These are phyloP conservation scores for Volutella citrinella DNA, from an alignment of 2,329 filamentous ascomycete genomes.

Conservation along the genomic window DNA sequence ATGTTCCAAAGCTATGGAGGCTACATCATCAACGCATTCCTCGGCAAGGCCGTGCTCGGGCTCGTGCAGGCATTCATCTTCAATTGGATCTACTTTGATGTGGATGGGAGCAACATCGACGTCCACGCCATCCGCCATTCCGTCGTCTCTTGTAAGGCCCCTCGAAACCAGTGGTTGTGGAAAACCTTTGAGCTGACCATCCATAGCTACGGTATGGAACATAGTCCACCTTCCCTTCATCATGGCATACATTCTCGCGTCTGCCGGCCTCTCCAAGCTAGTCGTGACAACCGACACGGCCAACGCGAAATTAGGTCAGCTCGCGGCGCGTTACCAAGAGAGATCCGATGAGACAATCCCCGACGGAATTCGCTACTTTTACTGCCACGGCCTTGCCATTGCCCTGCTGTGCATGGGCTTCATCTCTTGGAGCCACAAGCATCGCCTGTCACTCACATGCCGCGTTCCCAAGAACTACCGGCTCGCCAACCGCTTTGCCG, in stretches of 20 bases:
- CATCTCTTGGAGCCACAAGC: constrained; percentile 54
- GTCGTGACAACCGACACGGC: constrained; percentile 56
- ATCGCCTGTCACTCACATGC: constrained; percentile 48
- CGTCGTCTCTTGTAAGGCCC: constrained; percentile 36
- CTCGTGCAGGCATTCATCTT: constrained; percentile 57
- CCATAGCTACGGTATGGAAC: constrained; percentile 49
- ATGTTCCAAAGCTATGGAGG: constrained; percentile 52
- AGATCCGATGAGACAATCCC: constrained; percentile 50
- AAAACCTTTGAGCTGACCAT: constrained; percentile 6
- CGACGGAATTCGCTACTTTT: constrained; percentile 57
- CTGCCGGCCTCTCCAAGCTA: constrained; percentile 54
- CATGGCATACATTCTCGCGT: constrained; percentile 59
- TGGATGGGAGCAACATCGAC: constrained; percentile 55
- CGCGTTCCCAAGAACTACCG: constrained; percentile 50
- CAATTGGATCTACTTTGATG: constrained; percentile 64
- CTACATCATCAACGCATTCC: constrained; percentile 51
- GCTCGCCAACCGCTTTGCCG: constrained; percentile 45
- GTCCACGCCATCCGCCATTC: constrained; percentile 59
- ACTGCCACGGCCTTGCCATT: constrained; percentile 59
- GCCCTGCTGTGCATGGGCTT: constrained; percentile 52
- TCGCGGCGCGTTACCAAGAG: constrained; percentile 49
- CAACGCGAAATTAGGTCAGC: constrained; percentile 43
- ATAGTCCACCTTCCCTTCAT: constrained; percentile 59
- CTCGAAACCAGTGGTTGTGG: neutral
- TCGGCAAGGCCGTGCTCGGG: constrained; percentile 60